These are phyloP conservation scores for Magnolia sinica DNA, from an alignment of 164 flowering plant genomes.

Conservation along the genomic window DNA sequence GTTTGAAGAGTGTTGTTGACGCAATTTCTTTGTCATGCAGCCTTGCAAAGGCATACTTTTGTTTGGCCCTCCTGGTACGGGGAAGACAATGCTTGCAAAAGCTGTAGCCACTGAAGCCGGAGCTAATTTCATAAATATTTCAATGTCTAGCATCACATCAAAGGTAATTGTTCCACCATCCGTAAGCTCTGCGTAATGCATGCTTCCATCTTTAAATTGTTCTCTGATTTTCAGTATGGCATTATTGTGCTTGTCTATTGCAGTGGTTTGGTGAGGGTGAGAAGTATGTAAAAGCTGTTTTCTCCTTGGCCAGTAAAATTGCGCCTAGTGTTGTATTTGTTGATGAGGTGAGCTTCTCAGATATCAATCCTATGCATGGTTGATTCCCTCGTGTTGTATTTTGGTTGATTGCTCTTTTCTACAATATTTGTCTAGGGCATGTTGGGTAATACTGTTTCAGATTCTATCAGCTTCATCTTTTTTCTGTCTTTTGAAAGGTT, in stretches of 20 bases:
- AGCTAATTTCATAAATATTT: slow-evolving; percentile 92
- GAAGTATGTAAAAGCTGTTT: slow-evolving; percentile 93
- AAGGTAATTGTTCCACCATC: slow-evolving; percentile 37
- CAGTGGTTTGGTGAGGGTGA: slow-evolving; percentile 99
- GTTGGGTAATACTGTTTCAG: background rate
- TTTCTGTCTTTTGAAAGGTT: slow-evolving; percentile 47
- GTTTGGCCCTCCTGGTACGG: slow-evolving; percentile 98
- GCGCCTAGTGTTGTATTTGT: slow-evolving; percentile 93
- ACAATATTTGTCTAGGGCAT: background rate
- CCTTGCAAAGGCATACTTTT: slow-evolving; percentile 94
- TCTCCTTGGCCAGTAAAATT: slow-evolving; percentile 93
- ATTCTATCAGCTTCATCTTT: background rate
- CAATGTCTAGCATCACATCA: slow-evolving; percentile 97
- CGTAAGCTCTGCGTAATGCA: slow-evolving; percentile 3
- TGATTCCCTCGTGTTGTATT: background rate
- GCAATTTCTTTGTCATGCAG: slow-evolving; percentile 36
- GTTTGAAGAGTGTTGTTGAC: background rate
- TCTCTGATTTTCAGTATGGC: background rate
- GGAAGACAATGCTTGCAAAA: slow-evolving; percentile 97
- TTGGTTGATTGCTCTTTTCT: background rate
- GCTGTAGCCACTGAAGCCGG: slow-evolving; percentile 99
- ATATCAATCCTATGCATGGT: background rate
- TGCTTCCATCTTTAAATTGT: background rate
- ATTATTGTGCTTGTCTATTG: slow-evolving; percentile 5
- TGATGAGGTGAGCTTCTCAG: slow-evolving; percentile 65